Base-by-base conservation (phyloP, 306 rosid genomes). In the Sesbania bispinosa region DNA sequence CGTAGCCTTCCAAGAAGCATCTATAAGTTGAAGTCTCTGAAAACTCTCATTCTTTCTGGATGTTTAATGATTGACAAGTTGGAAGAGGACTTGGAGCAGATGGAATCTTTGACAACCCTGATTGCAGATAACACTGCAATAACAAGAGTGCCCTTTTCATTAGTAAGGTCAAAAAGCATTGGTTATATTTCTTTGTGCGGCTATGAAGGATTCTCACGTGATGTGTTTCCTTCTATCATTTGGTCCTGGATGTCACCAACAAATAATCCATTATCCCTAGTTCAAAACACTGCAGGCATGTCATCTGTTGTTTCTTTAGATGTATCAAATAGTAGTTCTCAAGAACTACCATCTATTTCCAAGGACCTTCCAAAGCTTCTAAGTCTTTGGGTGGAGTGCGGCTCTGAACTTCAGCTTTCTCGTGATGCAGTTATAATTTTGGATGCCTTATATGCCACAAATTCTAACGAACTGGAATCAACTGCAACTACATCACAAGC, bases 91-190 rank as follows among this genome's bases (percentile, higher is more conserved):
- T 1, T 80, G 3, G 80, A 46, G 8, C 66, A 68, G 0, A 80
- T 80, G 80, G 39, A 69, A 32, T 80, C 77, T 2, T 69, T 69
- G 58, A 15, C 72, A 7, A 69, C 62, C 5, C 2, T 78, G 30
- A 15, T 23, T 5, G 87, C 82, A 1, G 80, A 87, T 13, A 36
- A 82, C 7, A 79, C 88, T 35, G 59, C 70, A 0, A 79, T 86
- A 35, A 63, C 32, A 13, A 13, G 43, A 48, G 57, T 82, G 0
- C 88, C 87, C 4, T 57, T 10, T 7, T 76, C 72, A 26, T 7
- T 81, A 4, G 47, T 16, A 6, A 39, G 55, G 15, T 20, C 76
- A 10, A 70, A 57, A 38, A 70, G 70, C 20, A 79, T 85, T 29
- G 36, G 42, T 29, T 24, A 15, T n/a, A 23, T 88, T 32, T 75